phyloP scores from a whole-genome alignment of 2,329 filamentous ascomycete species.

The Paecilomyces sp. region DNA sequence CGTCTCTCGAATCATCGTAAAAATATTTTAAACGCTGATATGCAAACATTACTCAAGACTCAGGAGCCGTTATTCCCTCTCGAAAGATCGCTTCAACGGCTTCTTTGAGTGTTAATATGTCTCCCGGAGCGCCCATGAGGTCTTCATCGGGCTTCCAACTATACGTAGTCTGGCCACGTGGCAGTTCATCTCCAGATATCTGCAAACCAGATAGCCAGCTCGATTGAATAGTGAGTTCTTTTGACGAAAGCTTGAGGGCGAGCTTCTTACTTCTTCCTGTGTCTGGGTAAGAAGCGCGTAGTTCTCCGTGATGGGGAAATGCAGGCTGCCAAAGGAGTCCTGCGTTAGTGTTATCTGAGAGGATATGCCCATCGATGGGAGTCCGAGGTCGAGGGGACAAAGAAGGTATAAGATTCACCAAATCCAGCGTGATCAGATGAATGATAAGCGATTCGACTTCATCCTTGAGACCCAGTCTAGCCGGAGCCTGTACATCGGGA shows the following conservation, averaged over 20 bases:
- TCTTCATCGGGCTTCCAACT: conserved; percentile 1
- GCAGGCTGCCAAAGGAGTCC: conserved; percentile 9
- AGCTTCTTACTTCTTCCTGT: conserved; percentile 22
- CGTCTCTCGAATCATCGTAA: neutral
- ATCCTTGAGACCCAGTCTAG: conserved; percentile 22
- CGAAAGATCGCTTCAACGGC: neutral
- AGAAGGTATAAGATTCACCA: conserved; percentile 24
- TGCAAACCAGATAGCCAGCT: neutral
- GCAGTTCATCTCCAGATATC: neutral
- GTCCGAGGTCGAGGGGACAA: conserved; percentile 2
- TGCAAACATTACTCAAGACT: neutral
- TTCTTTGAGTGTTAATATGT: neutral
- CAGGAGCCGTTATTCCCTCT: neutral
- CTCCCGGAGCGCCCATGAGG: neutral
- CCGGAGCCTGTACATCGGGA: conserved; percentile 24
- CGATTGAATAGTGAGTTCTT: conserved; percentile 17
- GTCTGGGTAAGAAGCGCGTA: conserved; percentile 14
- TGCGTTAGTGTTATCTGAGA: neutral
- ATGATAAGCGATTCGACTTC: conserved; percentile 28
- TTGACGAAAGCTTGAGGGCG: conserved; percentile 19
- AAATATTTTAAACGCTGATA: neutral
- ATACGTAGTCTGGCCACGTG: neutral
- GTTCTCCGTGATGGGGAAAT: conserved; percentile 29
- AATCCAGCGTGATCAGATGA: conserved; percentile 30
- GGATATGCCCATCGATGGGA: neutral